Percentiles rank a stretch among this genome's conserved stretches.
These are phyloP conservation scores for Citrus inodora DNA, from an alignment of 345 rosid species.

Conservation along the genomic window DNA sequence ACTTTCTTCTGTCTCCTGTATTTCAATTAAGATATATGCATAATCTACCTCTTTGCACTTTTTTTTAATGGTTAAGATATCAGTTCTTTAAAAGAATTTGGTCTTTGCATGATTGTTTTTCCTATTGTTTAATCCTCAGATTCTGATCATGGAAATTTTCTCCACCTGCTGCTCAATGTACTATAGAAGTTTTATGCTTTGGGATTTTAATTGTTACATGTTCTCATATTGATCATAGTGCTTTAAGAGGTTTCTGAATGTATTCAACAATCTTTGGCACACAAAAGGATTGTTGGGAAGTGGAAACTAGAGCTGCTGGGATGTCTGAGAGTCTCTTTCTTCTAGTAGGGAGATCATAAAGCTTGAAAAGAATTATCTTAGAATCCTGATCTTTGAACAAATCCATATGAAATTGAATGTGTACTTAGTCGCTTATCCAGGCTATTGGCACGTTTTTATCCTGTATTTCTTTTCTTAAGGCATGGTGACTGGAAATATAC, in stretches of 20 bases:
- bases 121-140: neutral
- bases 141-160: neutral
- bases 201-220: neutral
- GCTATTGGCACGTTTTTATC: neutral
- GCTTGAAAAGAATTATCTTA: neutral
- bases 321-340: neutral
- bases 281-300: neutral
- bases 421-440: neutral
- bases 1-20: conserved; percentile 11
- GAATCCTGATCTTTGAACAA: neutral
- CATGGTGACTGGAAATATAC: neutral
- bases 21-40: neutral
- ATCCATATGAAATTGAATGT: neutral
- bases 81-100: neutral
- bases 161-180: neutral
- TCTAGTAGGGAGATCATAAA: neutral
- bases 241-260: neutral
- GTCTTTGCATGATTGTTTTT: neutral
- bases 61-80: neutral
- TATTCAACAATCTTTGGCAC: neutral
- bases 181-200: neutral
- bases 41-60: neutral
- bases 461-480: neutral
- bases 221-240: neutral
- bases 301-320: neutral